Evolutionary conservation across 805 yeast genomes (phyloP).

Genomic region (Yarrowia sp.): DNA sequence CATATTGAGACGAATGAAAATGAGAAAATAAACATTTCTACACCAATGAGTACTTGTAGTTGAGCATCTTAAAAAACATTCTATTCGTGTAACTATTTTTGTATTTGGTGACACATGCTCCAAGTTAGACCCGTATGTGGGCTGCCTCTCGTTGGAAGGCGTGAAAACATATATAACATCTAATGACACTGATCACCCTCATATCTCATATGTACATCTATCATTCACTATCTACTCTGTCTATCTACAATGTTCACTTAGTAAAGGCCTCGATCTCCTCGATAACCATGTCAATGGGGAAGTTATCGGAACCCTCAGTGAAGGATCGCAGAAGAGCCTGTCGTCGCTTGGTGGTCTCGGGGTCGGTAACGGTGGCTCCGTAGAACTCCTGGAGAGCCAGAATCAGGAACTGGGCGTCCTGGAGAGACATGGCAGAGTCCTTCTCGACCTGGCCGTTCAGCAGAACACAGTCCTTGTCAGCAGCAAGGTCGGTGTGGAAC

Average conservation of each 20-base stretch:
- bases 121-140: no score
- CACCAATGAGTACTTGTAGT: no score
- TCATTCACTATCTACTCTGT: neutral
- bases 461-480: conserved; percentile 66
- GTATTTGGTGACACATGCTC: no score
- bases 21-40: no score
- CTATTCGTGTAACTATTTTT: no score
- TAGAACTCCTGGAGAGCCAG: conserved; percentile 60
- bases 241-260: conserved; percentile 19
- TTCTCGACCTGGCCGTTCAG: conserved; percentile 87
- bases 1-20: no score
- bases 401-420: conserved; percentile 75
- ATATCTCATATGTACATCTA: conserved; percentile 15
- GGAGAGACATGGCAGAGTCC: conserved; percentile 68
- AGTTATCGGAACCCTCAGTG: conserved; percentile 70
- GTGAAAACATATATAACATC: no score
- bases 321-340: conserved; percentile 67
- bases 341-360: conserved; percentile 57
- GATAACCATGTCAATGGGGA: conserved; percentile 71
- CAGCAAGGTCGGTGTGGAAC: conserved; percentile 79
- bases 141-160: no score
- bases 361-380: conserved; percentile 50
- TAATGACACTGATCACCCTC: no score
- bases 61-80: no score
- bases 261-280: conserved; percentile 71